These are phyloP conservation scores for Euphorbia corollata DNA, from an alignment of 441 rosid genomes.

Conservation along the genomic window DNA sequence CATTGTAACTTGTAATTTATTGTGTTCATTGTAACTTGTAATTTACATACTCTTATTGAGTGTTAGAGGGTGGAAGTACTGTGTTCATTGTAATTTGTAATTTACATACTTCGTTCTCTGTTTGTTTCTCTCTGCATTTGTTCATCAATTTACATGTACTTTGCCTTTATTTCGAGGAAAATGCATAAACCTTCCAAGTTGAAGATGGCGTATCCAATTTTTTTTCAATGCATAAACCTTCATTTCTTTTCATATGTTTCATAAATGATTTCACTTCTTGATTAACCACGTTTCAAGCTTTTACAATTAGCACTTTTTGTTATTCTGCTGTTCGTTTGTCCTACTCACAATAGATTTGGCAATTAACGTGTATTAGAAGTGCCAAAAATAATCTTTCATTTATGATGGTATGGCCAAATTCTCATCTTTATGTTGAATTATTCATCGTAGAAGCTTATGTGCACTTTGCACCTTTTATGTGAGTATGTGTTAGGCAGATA, in stretches of 20 bases:
- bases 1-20: neutral
- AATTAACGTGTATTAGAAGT: neutral
- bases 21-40: no score
- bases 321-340: neutral
- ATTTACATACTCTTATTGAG: neutral
- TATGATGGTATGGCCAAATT: neutral
- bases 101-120: neutral
- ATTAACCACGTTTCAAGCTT: neutral
- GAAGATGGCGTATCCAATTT: neutral
- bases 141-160: neutral
- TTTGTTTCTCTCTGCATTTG: neutral
- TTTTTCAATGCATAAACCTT: neutral
- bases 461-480: conserved; percentile 1
- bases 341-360: neutral
- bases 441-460: neutral
- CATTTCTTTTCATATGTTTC: neutral
- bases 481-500: neutral
- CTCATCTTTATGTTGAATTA: no score
- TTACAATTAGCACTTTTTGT: neutral
- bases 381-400: neutral
- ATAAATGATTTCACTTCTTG: no score
- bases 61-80: neutral
- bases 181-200: neutral
- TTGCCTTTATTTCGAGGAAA: neutral
- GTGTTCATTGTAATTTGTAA: neutral